phyloP scores from a whole-genome alignment of 1,284 basidiomycete genomes.

The Moniliella sp. region DNA sequence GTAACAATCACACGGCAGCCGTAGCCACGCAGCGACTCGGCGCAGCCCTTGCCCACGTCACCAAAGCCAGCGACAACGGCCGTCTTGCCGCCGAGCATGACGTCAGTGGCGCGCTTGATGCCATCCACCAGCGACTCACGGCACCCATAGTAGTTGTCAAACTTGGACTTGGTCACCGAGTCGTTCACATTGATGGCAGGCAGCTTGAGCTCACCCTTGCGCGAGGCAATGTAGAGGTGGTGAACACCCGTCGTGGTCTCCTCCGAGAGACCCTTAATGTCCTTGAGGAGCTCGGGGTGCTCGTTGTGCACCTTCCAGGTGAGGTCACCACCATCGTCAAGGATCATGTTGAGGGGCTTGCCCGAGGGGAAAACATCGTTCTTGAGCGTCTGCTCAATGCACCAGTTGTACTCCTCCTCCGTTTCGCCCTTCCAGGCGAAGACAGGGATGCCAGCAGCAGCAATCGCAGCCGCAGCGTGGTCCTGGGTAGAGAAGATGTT shows the following conservation, averaged over 20 bases:
- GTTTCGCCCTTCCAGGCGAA: conserved; percentile 99
- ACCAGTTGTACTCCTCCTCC: conserved; percentile 92
- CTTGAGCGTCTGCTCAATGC: conserved; percentile 73
- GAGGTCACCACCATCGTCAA: conserved; percentile 95
- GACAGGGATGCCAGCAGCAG: conserved; percentile 90
- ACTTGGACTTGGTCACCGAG: conserved; percentile 99
- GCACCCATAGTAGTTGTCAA: conserved; percentile 41
- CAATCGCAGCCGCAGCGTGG: conserved; percentile 92
- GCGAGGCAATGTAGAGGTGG: conserved; percentile 91
- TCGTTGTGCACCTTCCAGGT: conserved; percentile 88
- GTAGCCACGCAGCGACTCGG: conserved; percentile 86
- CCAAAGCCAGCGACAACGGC: conserved; percentile 95
- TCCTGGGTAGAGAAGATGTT: conserved; percentile 99
- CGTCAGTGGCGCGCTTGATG: conserved; percentile 98
- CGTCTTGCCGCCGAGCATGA: conserved; percentile 98
- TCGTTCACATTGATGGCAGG: conserved; percentile 91
- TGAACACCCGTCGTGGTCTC: conserved; percentile 99
- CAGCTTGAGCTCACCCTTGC: conserved; percentile 82
- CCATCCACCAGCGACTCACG: conserved; percentile 98
- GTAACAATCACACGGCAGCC: conserved; percentile 87
- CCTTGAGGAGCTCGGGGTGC: conserved; percentile 27
- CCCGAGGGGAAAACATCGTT: conserved; percentile 56
- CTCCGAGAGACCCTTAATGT: conserved; percentile 67
- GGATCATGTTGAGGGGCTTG: conserved; percentile 87
- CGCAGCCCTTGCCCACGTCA: conserved; percentile 97